Conservation (phyloP, 2,329 filamentous ascomycete genomes). For the Xylariaceae sp. region DNA sequence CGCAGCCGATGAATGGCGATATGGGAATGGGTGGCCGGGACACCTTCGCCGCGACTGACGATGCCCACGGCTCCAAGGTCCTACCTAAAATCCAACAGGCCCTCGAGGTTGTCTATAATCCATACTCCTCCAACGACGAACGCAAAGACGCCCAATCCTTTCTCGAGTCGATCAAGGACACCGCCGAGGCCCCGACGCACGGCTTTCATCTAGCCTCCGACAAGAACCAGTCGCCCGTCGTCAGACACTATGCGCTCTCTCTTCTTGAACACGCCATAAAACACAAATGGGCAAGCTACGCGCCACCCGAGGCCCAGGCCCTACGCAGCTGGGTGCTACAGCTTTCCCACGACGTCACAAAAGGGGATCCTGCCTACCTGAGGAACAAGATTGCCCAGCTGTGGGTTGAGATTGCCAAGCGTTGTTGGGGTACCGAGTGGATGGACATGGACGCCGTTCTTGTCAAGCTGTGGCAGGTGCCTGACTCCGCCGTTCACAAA, state of each 20-base stretch:
- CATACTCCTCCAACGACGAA: conserved; percentile 73
- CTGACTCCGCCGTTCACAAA: conserved; percentile 62
- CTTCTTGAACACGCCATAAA: conserved; percentile 86
- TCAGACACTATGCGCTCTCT: conserved; percentile 90
- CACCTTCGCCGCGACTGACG: conserved; percentile 35
- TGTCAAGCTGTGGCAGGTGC: conserved; percentile 74
- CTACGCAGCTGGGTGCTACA: conserved; percentile 74
- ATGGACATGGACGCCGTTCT: conserved; percentile 87
- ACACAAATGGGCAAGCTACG: conserved; percentile 76
- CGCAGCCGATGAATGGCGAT: conserved; percentile 29
- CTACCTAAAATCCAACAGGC: conserved; percentile 74
- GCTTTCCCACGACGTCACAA: conserved; percentile 67
- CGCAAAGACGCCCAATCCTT: conserved; percentile 80
- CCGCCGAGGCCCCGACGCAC: conserved; percentile 74
- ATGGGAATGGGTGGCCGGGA: conserved; percentile 35
- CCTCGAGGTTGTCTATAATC: conserved; percentile 80
- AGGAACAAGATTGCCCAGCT: conserved; percentile 91
- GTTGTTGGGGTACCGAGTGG: conserved; percentile 91
- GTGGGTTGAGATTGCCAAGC: conserved; percentile 92
- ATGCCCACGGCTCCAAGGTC: conserved; percentile 35
- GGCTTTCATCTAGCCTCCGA: conserved; percentile 80
- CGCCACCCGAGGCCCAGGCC: conserved; percentile 59
- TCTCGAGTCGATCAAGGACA: conserved; percentile 79
- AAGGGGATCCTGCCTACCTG: conserved; percentile 73
- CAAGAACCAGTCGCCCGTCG: conserved; percentile 68